phyloP scores from a whole-genome alignment of 1,139 yeast genomes.

The Kurtzmaniella quercitrusa region DNA sequence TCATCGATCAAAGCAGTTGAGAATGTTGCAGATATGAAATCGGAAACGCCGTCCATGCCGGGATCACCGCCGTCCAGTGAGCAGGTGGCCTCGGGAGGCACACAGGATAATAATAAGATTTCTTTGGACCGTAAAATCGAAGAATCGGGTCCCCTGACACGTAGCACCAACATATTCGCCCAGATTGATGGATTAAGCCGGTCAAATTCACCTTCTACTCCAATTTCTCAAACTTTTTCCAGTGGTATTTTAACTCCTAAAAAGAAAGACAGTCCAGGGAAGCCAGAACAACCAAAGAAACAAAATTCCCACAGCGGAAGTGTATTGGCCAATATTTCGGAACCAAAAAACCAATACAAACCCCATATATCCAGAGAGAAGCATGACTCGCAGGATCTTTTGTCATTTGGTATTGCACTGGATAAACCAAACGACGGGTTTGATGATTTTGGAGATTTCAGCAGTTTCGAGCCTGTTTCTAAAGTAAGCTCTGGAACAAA shows the following conservation, averaged over 20 bases:
- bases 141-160: too few relatives aligned
- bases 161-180: not conserved
- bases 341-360: not conserved
- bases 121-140: too few relatives aligned
- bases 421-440: not conserved
- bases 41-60: too few relatives aligned
- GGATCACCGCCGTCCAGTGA: too few relatives aligned
- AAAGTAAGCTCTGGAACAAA: not conserved
- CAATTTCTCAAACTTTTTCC: not conserved
- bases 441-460: not conserved
- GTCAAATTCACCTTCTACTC: not conserved
- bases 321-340: not conserved
- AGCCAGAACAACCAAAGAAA: not conserved
- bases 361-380: too few relatives aligned
- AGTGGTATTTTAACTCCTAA: conserved; percentile 2
- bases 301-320: not conserved
- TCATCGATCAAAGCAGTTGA: too few relatives aligned
- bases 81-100: too few relatives aligned
- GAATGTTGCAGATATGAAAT: too few relatives aligned
- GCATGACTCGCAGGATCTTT: too few relatives aligned
- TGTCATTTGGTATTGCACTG: too few relatives aligned
- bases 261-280: not conserved
- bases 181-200: not conserved
- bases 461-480: not conserved
- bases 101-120: too few relatives aligned